Base-by-base conservation (phyloP, 2,329 filamentous ascomycete genomes). In the Monilinia aucupariae region DNA sequence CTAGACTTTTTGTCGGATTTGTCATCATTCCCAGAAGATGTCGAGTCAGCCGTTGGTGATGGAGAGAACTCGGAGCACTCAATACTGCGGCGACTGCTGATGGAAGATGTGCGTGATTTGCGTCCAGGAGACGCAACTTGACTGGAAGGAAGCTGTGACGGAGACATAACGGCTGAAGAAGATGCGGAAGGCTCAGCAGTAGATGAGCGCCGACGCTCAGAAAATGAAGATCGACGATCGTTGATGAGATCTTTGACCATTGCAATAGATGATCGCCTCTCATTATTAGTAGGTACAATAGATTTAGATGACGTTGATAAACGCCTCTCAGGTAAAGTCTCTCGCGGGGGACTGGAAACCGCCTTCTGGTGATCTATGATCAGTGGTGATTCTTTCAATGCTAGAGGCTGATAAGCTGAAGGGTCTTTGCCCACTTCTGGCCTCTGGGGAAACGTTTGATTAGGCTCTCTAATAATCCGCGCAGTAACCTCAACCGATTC, bases 401-500 rank as follows among this genome's bases (percentile, higher is more conserved):
- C 81, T 47, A 83, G 66, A 7, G 78, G 77, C 45, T 71, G 73
- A 65, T 77, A 80, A 22, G 84, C 82, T 72, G 74, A 66, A 50
- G 68, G 67, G 64, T 72, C 67, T 62, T 70, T 73, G 10, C 69
- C 22, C 72, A 70, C 58, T 80, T 82, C 80, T 2, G 77, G 71
- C 25, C 73, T 73, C 64, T 74, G 76, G 6, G 76, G 74, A 49
- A 77, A 76, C 25, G 73, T 74, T 41, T 82, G 78, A 25, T 73
- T 74, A 13, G 82, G 78, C 67, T 89, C 88, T 54, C 91, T 85
- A 45, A 96, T 79, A 66, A 96, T 96, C 59, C 88, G 85, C 55
- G 92, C 90, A 22, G 89, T 94, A 13, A 96, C 92, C 52, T 92
- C 92, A n/a, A 96, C 85, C 0, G 91, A 92, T 71, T 92, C 90